Conservation (phyloP, 306 rosid species). For the Dalbergia oliveri region DNA sequence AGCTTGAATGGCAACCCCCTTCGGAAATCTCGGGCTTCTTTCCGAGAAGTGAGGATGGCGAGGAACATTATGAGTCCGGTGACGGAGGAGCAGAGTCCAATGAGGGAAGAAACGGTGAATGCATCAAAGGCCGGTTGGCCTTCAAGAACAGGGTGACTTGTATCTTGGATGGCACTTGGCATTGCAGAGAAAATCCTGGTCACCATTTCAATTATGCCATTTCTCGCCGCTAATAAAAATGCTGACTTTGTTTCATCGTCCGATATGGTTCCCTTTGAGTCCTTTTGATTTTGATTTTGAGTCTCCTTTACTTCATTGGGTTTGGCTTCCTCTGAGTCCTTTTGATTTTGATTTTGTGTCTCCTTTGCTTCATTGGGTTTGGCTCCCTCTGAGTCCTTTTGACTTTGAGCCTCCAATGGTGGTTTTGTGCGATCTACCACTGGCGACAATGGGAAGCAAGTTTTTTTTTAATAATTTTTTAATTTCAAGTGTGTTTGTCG, state of each 20-base stretch:
- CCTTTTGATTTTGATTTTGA: background rate
- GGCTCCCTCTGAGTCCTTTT: background rate
- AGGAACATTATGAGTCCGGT: conserved; percentile 73
- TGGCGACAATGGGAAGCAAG: too few species aligned
- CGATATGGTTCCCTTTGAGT: conserved; percentile 3
- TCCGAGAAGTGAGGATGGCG: conserved; percentile 63
- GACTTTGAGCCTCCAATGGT: too few species aligned
- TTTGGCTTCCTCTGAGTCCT: conserved; percentile 6
- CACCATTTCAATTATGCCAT: too few species aligned
- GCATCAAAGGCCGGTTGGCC: conserved; percentile 47
- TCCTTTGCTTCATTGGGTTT: background rate
- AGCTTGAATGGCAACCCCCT: conserved; percentile 57
- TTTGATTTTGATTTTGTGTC: too few species aligned
- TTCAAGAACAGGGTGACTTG: conserved; percentile 54
- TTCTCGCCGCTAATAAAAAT: too few species aligned
- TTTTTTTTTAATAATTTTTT: too few species aligned
- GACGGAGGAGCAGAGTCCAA: conserved; percentile 68
- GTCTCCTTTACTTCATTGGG: background rate
- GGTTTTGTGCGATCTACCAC: background rate
- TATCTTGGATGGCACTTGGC: too few species aligned
- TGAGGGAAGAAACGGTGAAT: conserved; percentile 58
- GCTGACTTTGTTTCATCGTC: too few species aligned
- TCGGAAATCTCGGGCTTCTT: conserved; percentile 60
- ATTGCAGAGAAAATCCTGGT: too few species aligned
- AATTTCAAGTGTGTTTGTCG: too few species aligned